Conservation (phyloP, 345 rosid species). For the Rhodamnia rubescens region DNA sequence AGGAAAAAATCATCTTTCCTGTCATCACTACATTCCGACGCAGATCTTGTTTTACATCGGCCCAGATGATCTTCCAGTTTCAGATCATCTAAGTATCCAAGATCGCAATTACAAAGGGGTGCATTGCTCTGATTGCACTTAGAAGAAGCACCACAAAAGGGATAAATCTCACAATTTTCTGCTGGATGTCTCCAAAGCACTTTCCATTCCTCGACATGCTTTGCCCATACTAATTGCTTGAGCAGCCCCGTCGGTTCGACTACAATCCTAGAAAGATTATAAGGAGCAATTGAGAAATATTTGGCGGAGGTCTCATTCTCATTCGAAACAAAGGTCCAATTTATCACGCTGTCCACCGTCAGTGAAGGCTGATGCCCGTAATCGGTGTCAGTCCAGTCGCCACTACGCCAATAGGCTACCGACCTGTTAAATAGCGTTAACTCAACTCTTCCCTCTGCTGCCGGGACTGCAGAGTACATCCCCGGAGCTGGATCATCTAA, state of each 20-base stretch:
- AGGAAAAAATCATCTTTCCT: constrained; percentile 6
- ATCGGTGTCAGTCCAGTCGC: not conserved
- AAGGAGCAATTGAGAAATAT: not conserved
- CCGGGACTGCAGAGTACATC: not conserved
- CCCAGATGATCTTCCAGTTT: not conserved
- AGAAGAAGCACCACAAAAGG: constrained; percentile 18
- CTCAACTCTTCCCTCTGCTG: not conserved
- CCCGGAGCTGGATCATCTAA: not conserved
- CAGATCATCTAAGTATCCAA: not conserved
- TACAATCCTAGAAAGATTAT: not conserved
- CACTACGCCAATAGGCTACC: not conserved
- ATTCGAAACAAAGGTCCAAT: not conserved
- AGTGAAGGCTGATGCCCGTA: not conserved
- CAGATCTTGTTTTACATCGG: not conserved
- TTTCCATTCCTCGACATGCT: constrained; percentile 2
- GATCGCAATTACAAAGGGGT: not conserved
- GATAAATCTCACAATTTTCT: constrained; percentile 3
- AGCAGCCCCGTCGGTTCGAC: constrained; percentile 4
- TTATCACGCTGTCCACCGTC: not conserved
- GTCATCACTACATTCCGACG: not conserved
- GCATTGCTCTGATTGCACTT: not conserved
- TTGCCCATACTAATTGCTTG: constrained; percentile 3
- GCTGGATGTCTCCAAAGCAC: constrained; percentile 13
- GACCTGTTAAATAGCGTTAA: not conserved
- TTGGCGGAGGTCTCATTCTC: not conserved